Base-by-base conservation (phyloP, 164 flowering plant species). In the Brasenia schreberi region DNA sequence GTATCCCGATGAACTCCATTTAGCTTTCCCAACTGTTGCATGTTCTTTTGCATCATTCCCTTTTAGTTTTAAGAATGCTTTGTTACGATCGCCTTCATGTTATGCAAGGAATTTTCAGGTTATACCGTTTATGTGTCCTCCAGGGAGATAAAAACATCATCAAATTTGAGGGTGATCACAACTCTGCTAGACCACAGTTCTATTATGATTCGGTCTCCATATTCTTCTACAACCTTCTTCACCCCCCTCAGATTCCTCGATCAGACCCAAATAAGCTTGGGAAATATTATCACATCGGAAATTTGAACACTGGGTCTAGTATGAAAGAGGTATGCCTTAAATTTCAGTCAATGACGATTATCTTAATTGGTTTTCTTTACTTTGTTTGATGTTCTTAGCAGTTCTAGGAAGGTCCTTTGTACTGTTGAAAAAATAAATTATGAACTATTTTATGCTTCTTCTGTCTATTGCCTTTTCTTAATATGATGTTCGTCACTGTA, bases 81-180 rank as follows among this genome's bases (percentile, higher is more conserved):
- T 33, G 39, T 33, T 33, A 3, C 39, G 2, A 33, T 33, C 4
- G 4, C 39, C 39, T 33, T 33, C 39, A 33, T 33, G 39, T 33
- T 33, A 33, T 33, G 39, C 39, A 33, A 33, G 39, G 39, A 33
- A 33, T 33, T 33, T 33, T 33, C 39, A 33, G 39, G 39, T 33
- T 33, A 33, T 33, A 33, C 1, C 4, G 56, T 49, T 49, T 61
- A n/a, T 43, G 64, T 49, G 63, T 66, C 70, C 6, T 75, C 68
- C 88, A 90, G 98, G 98, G 98, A 9, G 97, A 90, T 71, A 93
- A 93, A 74, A 90, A 87, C 75, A 78, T 90, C 33, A 87, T 93
- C 67, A 86, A 86, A 71, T 90, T 93, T 77, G 90, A 89, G 66
- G 98, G 98, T 62, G 98, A 93, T 75, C 98, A 93, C 81, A 93